Evolutionary conservation across 805 yeast genomes (phyloP).

Genomic region (Yamadazyma akitaensis): DNA sequence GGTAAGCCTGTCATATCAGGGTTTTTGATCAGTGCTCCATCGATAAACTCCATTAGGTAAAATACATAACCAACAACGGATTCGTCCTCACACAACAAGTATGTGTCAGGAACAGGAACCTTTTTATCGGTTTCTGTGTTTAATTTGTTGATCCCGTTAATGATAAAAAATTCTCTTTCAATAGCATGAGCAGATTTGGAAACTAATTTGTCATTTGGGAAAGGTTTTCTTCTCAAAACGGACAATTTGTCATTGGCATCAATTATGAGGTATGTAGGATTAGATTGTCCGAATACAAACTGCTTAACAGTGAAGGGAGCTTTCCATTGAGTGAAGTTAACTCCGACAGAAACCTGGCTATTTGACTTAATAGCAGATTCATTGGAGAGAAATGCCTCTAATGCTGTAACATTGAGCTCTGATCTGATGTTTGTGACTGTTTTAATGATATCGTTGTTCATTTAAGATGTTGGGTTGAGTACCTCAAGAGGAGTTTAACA

Average conservation of each 20-base stretch:
- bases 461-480: slow-evolving; percentile 1
- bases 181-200: slow-evolving; percentile 60
- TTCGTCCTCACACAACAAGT: slow-evolving; percentile 55
- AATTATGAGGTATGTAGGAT: slow-evolving; percentile 54
- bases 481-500: background rate
- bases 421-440: slow-evolving; percentile 34
- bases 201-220: slow-evolving; percentile 45
- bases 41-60: slow-evolving; percentile 57
- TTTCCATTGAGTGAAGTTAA: slow-evolving; percentile 18
- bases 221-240: slow-evolving; percentile 58
- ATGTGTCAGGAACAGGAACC: slow-evolving; percentile 56
- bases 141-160: slow-evolving; percentile 34
- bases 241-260: slow-evolving; percentile 38
- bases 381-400: slow-evolving; percentile 21
- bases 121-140: slow-evolving; percentile 19
- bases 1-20: slow-evolving; percentile 44
- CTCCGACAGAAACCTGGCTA: slow-evolving; percentile 20
- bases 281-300: slow-evolving; percentile 61
- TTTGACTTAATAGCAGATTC: slow-evolving; percentile 9
- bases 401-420: slow-evolving; percentile 24
- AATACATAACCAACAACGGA: slow-evolving; percentile 52
- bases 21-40: slow-evolving; percentile 54
- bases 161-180: slow-evolving; percentile 55
- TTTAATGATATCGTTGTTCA: slow-evolving; percentile 17
- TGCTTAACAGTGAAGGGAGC: slow-evolving; percentile 42